Base-by-base conservation (phyloP, 768 basidiomycete genomes). In the Boletus barrowsii region DNA sequence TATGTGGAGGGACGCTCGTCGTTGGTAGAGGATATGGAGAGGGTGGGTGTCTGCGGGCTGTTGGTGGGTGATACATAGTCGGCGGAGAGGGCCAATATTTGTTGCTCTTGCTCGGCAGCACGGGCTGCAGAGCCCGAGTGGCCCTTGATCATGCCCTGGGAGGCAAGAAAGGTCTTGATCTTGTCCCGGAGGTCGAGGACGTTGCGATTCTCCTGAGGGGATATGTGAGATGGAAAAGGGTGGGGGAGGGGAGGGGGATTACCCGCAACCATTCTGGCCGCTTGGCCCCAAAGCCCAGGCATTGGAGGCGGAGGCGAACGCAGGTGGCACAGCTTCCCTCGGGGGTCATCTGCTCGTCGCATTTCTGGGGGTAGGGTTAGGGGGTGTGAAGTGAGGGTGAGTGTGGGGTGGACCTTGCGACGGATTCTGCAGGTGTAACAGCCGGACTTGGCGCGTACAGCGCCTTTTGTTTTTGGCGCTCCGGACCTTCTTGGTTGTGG, bases 81-180 rank as follows among this genome's bases (percentile, higher is more conserved):
- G 74, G 57, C 73, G 61, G 65, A 87, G 72, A 62, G 75, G 69
- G 57, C 20, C 4, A 89, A 76, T 53, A 85, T 76, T 42, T 78
- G 79, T 14, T 76, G 79, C 33, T 83, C 83, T 17, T 79, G 79
- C 2, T 85, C 85, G 35, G 75, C 63, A 20, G 75, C 70, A 42
- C 85, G 83, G 18, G 86, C 77, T 2, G 82, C 84, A 26, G 85
- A 74, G 52, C 86, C 86, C 18, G 90, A 87, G 63, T 91, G 89
- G 29, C 90, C 90, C 72, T 92, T 92, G 71, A 93, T 91, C 88
- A 91, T 89, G 45, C 90, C 90, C 68, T 91, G 88, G 0, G 87
- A 81, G 0, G 87, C 87, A 22, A 92, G 78, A 64, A 89, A 88
- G 1, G 73, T 72, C 73, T 91, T 92, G 65, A 90, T 91, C 72